phyloP scores from a whole-genome alignment of 2,329 filamentous ascomycete species.

The Ophiostoma himal-ulmi region DNA sequence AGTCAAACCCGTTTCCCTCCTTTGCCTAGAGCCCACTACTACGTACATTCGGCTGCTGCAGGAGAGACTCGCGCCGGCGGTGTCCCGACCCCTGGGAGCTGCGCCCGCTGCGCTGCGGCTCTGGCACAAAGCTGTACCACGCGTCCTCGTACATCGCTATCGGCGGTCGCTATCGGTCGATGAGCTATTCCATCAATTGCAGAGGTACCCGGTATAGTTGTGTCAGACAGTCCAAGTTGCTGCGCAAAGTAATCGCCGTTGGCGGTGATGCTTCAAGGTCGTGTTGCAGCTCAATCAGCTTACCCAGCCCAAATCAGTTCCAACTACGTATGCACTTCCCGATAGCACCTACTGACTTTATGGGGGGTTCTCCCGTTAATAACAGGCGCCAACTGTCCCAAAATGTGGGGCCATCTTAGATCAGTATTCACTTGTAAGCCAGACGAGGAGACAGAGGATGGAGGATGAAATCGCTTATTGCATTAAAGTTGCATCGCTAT shows the following conservation, averaged over 20 bases:
- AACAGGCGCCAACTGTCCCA: neutral
- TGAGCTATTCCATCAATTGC: neutral
- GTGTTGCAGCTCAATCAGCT: neutral
- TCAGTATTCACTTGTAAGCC: neutral
- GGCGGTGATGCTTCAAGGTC: neutral
- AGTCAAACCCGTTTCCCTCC: neutral
- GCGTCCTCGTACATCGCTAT: constrained; percentile 69
- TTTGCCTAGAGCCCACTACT: too few relatives aligned
- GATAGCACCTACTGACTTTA: neutral
- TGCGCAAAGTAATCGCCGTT: neutral
- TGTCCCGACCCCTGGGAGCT: constrained; percentile 46
- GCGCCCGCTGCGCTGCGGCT: constrained; percentile 49
- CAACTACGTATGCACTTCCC: constrained; percentile 5
- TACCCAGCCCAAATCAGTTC: neutral
- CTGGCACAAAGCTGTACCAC: constrained; percentile 73
- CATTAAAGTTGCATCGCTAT: neutral
- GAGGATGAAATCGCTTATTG: neutral
- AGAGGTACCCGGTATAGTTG: neutral
- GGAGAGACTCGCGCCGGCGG: constrained; percentile 61
- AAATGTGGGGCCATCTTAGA: neutral
- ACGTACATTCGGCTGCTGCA: constrained; percentile 60
- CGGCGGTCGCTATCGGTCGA: neutral
- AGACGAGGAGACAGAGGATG: too few relatives aligned
- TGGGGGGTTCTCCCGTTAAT: neutral
- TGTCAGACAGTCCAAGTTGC: neutral